These are phyloP conservation scores for Clarireedia sp. DNA, from an alignment of 2,329 filamentous ascomycete species.

Conservation along the genomic window DNA sequence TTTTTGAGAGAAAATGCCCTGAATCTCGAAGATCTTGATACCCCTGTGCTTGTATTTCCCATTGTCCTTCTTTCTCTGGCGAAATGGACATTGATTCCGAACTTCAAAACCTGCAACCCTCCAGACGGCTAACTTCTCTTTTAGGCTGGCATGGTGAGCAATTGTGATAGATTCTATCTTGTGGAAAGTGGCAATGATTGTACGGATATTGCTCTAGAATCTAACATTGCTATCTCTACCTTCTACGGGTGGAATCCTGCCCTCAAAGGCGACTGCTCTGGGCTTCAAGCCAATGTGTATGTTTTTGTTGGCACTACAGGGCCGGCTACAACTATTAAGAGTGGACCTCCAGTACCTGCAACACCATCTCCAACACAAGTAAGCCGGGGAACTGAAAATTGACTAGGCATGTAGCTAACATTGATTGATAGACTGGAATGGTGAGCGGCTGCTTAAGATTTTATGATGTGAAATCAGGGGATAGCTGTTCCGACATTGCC, in stretches of 20 bases:
- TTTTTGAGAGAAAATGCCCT: no score
- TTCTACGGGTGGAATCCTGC: constrained; percentile 24
- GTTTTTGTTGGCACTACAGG: neutral
- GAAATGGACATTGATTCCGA: no score
- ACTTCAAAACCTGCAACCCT: no score
- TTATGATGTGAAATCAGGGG: neutral
- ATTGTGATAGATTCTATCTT: constrained; percentile 27
- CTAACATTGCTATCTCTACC: constrained; percentile 21
- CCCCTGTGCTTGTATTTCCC: no score
- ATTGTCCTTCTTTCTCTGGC: no score
- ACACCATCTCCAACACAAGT: neutral
- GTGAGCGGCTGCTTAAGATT: neutral
- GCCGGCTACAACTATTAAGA: neutral
- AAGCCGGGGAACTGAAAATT: no score
- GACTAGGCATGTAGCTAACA: no score
- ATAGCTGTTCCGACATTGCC: neutral
- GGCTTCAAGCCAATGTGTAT: neutral
- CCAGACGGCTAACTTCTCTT: no score
- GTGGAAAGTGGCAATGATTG: constrained; percentile 23
- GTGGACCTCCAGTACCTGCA: neutral
- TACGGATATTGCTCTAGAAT: constrained; percentile 17
- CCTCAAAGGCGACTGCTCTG: neutral
- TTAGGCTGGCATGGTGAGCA: constrained; percentile 21
- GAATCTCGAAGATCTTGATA: no score
- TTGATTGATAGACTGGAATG: neutral